phyloP scores from a whole-genome alignment of 495 filamentous ascomycete genomes.

The Bathelium albidoporum region DNA sequence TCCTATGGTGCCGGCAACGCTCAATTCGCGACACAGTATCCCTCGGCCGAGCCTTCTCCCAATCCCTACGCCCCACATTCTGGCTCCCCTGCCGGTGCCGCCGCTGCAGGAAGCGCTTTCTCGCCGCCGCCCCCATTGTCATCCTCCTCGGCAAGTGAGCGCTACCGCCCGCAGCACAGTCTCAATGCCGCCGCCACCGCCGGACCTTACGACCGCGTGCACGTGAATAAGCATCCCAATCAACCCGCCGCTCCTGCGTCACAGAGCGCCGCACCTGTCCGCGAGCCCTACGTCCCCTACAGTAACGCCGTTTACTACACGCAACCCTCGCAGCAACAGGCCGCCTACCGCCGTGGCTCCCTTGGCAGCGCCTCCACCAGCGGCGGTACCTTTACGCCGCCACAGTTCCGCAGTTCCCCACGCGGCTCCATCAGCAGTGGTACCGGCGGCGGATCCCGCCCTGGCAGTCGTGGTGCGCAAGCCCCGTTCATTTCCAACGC shows the following conservation, averaged over 20 bases:
- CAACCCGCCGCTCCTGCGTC: background rate
- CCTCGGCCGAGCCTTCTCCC: background rate
- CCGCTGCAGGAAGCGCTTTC: background rate
- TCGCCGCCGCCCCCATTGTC: background rate
- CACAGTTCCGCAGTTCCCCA: background rate
- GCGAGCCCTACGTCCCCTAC: background rate
- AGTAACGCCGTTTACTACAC: background rate
- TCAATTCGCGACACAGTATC: background rate
- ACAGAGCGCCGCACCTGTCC: background rate
- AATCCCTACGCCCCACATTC: background rate
- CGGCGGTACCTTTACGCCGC: background rate
- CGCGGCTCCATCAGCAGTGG: background rate
- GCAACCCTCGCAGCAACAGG: background rate
- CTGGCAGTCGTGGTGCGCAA: background rate
- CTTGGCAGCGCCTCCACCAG: background rate
- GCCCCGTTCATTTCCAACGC: background rate
- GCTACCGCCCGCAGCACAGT: background rate
- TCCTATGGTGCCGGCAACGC: background rate
- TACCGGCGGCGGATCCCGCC: background rate
- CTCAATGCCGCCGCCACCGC: background rate
- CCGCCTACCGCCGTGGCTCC: background rate
- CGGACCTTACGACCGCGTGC: background rate
- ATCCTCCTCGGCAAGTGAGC: conserved; percentile 24
- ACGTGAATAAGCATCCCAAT: background rate
- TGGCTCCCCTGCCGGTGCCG: background rate